These are phyloP conservation scores for Umbilicaria muhlenbergii DNA, from an alignment of 495 filamentous ascomycete species.

Conservation along the genomic window DNA sequence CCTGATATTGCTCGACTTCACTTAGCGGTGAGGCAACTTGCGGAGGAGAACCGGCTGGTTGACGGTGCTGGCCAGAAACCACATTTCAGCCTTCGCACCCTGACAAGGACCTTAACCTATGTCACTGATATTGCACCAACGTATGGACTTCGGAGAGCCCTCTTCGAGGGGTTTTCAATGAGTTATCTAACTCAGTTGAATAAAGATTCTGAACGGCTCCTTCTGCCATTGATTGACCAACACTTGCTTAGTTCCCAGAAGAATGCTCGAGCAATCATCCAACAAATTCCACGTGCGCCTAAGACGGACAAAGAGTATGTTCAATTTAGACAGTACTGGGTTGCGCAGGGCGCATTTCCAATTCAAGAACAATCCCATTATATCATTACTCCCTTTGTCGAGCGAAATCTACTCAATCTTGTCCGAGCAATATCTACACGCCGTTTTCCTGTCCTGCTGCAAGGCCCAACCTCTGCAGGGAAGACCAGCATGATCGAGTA, in stretches of 20 bases:
- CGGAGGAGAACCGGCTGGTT: slow-evolving; percentile 68
- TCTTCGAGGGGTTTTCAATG: slow-evolving; percentile 98
- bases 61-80: slow-evolving; percentile 89
- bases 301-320: slow-evolving; percentile 63
- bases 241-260: slow-evolving; percentile 55
- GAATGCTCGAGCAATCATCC: slow-evolving; percentile 51
- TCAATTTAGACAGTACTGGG: slow-evolving; percentile 87
- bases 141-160: slow-evolving; percentile 73
- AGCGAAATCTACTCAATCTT: slow-evolving; percentile 84
- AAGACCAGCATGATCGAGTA: slow-evolving; percentile 99
- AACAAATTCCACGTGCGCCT: slow-evolving; percentile 59
- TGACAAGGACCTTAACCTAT: slow-evolving; percentile 83
- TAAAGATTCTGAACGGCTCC: slow-evolving; percentile 55
- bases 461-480: slow-evolving; percentile 90
- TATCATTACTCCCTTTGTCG: slow-evolving; percentile 90
- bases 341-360: slow-evolving; percentile 51
- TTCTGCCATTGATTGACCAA: slow-evolving; percentile 67
- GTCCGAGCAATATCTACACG: slow-evolving; percentile 84
- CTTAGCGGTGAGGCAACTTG: slow-evolving; percentile 65
- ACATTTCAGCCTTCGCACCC: slow-evolving; percentile 86
- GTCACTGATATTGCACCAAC: slow-evolving; percentile 67
- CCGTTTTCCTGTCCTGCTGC: slow-evolving; percentile 85
- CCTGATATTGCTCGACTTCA: slow-evolving; percentile 74
- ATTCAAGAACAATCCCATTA: slow-evolving; percentile 71
- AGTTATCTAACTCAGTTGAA: slow-evolving; percentile 81